Evolutionary conservation across 2,329 filamentous ascomycete genomes (phyloP).

Genomic region (Venturia carpophila): DNA sequence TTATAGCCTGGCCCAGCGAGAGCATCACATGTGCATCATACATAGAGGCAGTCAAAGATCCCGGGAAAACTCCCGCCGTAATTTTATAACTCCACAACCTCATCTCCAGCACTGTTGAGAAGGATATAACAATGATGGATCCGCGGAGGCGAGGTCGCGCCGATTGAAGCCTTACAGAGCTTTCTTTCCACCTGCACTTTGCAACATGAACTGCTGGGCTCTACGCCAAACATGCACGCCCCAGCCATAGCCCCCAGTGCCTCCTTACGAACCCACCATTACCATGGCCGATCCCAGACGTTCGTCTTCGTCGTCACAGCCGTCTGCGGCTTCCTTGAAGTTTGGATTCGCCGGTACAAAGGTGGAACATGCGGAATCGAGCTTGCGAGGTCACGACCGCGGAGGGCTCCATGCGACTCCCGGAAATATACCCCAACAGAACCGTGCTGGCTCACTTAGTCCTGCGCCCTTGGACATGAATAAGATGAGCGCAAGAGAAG

Average conservation of each 20-base stretch:
- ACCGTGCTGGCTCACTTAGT: background rate
- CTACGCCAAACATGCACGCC: background rate
- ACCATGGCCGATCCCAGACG: constrained; percentile 7
- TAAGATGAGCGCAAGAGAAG: background rate
- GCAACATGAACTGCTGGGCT: background rate
- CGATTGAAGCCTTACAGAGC: constrained; percentile 2
- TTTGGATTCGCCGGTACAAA: constrained; percentile 2
- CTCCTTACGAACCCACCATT: background rate
- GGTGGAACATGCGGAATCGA: background rate
- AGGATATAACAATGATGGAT: background rate
- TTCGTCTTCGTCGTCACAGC: background rate
- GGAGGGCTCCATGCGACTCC: background rate
- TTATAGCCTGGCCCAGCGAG: background rate
- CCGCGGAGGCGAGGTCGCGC: background rate
- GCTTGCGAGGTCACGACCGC: background rate
- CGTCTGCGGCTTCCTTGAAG: constrained; percentile 8
- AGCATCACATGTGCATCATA: constrained; percentile 8
- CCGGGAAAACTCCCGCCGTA: background rate
- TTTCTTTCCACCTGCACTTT: background rate
- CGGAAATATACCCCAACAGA: background rate
- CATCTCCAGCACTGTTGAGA: background rate
- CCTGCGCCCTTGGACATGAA: constrained; percentile 5
- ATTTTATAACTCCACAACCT: constrained; percentile 2
- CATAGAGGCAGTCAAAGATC: background rate
- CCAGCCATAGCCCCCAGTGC: background rate